Conservation (phyloP, 306 rosid genomes). For the Leucaena leucocephala region DNA sequence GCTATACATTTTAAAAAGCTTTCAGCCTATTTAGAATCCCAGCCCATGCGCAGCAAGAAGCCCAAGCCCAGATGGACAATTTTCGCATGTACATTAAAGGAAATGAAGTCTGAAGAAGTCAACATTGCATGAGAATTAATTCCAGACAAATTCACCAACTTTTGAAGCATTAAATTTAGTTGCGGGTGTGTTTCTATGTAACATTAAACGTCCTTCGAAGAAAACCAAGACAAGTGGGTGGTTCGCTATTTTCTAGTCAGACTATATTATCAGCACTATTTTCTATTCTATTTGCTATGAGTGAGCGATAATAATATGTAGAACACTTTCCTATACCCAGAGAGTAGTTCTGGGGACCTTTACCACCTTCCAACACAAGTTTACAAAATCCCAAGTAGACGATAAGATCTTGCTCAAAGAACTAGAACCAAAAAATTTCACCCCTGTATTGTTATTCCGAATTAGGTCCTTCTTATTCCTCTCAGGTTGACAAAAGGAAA, state of each 20-base stretch:
- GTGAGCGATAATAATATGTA: not conserved
- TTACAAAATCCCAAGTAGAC: not conserved
- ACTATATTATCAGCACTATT: not conserved
- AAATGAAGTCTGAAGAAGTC: not conserved
- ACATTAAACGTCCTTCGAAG: not conserved
- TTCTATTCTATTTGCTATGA: not conserved
- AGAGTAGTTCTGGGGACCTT: not conserved
- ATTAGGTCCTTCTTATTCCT: not conserved
- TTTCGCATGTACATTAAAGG: not conserved
- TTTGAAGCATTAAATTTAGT: not conserved
- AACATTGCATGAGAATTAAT: not conserved
- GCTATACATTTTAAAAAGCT: not conserved
- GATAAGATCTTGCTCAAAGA: not conserved
- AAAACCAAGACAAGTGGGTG: not conserved
- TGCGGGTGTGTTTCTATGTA: not conserved
- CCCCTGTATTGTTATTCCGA: not conserved
- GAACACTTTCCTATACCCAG: too few species aligned
- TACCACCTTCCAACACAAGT: not conserved
- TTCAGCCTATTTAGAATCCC: not conserved
- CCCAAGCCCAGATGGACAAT: not conserved
- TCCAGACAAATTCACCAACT: not conserved
- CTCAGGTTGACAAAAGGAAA: not conserved
- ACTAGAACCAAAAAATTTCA: not conserved
- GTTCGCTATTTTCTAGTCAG: not conserved
- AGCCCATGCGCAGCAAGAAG: not conserved